Evolutionary conservation across 345 rosid genomes (phyloP).

Genomic region (Lagerstroemia speciosa): DNA sequence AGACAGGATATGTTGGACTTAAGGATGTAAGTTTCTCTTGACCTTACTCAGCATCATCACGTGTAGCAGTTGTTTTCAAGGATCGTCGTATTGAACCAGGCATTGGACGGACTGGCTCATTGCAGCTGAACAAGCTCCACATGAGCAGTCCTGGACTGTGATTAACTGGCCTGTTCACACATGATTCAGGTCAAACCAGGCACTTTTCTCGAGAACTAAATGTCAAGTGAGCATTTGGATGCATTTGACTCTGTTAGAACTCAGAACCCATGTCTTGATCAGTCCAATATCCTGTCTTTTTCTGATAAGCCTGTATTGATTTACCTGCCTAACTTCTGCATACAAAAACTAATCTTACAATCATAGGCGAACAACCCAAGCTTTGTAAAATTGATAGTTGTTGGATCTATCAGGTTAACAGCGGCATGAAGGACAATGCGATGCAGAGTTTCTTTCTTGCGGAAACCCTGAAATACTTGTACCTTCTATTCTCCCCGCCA

Average conservation of each 20-base stretch:
- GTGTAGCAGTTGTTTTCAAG: neutral
- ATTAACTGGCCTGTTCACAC: neutral
- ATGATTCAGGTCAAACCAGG: neutral
- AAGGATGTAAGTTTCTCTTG: conserved; percentile 62
- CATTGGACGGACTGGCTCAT: neutral
- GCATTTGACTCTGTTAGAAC: neutral
- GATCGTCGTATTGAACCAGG: too few relatives aligned
- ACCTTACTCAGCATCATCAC: neutral
- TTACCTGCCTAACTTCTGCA: neutral
- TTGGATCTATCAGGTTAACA: conserved; percentile 48
- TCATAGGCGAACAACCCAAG: neutral
- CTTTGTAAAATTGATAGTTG: neutral
- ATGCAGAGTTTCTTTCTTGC: conserved; percentile 99
- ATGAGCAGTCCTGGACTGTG: neutral
- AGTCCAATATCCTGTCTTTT: neutral
- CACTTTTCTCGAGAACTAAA: neutral
- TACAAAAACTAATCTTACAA: neutral
- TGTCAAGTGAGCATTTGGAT: neutral
- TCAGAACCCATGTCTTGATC: neutral
- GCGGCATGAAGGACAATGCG: conserved; percentile 80
- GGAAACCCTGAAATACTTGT: conserved; percentile 83
- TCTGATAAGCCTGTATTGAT: neutral
- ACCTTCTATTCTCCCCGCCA: conserved; percentile 85
- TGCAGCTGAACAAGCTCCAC: neutral
- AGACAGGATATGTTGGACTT: conserved; percentile 86